Evolutionary conservation across 352 stramenopile species (phyloP).

Genomic region (Globisporangium paroecandrum): DNA sequence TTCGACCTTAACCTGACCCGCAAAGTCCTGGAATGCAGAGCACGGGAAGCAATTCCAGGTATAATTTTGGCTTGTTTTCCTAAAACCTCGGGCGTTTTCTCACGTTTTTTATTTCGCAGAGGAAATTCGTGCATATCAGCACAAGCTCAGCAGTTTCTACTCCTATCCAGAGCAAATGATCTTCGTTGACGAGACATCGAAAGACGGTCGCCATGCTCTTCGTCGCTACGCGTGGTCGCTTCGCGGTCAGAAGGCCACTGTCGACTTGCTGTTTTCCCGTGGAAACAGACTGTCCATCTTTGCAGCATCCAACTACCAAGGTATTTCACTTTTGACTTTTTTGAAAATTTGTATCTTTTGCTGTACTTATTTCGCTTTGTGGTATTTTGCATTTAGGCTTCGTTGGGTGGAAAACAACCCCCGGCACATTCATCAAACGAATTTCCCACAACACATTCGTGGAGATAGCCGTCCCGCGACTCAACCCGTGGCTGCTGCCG

Average conservation of each 20-base stretch:
- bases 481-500: constrained; percentile 2
- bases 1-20: not conserved
- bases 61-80: not conserved
- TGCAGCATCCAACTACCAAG: not conserved
- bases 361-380: not conserved
- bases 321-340: constrained; percentile 1
- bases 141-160: not conserved
- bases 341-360: not conserved
- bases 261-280: not conserved
- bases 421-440: not conserved
- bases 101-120: not conserved
- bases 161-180: not conserved
- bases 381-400: not conserved
- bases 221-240: not conserved
- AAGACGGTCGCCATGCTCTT: not conserved
- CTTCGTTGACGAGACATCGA: not conserved
- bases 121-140: not conserved
- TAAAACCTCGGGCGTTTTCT: not conserved
- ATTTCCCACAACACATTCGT: not conserved
- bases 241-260: not conserved
- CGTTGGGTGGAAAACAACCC: not conserved
- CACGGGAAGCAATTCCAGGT: not conserved
- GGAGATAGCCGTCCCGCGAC: not conserved
- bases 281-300: not conserved
- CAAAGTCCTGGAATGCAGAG: not conserved